Percentiles rank a stretch among this genome's conserved stretches.
Conservation (phyloP, 306 rosid species). For the Trifolium dubium region DNA sequence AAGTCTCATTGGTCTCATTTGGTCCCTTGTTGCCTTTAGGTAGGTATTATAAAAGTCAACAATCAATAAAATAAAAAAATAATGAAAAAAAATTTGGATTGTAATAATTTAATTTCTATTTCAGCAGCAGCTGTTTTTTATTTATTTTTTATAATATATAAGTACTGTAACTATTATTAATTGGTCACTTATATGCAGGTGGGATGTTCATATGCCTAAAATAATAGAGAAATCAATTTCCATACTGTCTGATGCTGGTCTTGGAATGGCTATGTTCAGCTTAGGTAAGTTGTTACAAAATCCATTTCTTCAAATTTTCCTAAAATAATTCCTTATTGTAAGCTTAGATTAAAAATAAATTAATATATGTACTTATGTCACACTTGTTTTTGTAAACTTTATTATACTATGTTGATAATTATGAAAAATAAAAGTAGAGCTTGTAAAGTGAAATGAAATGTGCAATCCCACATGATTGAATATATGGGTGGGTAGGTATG, state of each 20-base stretch:
- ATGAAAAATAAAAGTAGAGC: not conserved
- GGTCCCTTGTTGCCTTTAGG: constrained; percentile 96
- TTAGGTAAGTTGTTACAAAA: constrained; percentile 65
- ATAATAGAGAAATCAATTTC: constrained; percentile 80
- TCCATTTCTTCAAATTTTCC: constrained; percentile 4
- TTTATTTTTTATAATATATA: not conserved
- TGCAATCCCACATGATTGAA: constrained; percentile 26
- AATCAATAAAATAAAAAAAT: too few relatives aligned
- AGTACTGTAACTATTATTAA: constrained; percentile 10
- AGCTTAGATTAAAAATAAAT: too few relatives aligned
- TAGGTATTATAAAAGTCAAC: constrained; percentile 42
- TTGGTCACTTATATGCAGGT: constrained; percentile 51
- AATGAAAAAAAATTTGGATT: not conserved
- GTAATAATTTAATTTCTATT: not conserved
- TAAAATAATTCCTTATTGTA: not conserved
- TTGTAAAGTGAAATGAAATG: not conserved
- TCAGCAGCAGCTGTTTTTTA: constrained; percentile 1
- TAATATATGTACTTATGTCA: too few relatives aligned
- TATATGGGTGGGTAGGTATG: constrained; percentile 35
- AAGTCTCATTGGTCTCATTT: constrained; percentile 81
- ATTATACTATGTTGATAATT: not conserved
- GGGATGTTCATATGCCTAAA: constrained; percentile 83
- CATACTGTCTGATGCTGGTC: constrained; percentile 93
- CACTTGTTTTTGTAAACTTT: too few relatives aligned
- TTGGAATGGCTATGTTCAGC: constrained; percentile 99